These are phyloP conservation scores for Melaleuca alternifolia DNA, from an alignment of 345 rosid genomes.

Conservation along the genomic window DNA sequence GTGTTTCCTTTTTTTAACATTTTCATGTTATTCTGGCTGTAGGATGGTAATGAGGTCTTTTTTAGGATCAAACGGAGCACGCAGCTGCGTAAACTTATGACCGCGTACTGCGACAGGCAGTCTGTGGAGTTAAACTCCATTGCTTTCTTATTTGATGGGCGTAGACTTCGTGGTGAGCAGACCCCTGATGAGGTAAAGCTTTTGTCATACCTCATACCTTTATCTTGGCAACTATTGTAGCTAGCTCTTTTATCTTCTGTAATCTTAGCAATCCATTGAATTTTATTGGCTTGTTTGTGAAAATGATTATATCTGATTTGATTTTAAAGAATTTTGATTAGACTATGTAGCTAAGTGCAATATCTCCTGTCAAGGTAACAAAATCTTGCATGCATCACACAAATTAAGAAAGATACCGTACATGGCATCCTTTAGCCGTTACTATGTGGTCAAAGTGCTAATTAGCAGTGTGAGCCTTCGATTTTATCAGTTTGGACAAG, in stretches of 20 bases:
- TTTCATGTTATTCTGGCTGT: not conserved
- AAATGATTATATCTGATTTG: not conserved
- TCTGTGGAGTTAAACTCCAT: slow-evolving; percentile 68
- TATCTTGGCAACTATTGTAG: not conserved
- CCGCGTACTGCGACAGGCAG: slow-evolving; percentile 75
- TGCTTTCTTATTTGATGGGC: slow-evolving; percentile 86
- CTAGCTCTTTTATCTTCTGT: not conserved
- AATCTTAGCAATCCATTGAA: not conserved
- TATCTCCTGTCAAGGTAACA: too few relatives aligned
- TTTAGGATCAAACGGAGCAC: slow-evolving; percentile 83
- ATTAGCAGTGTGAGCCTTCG: not conserved
- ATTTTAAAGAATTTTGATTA: not conserved
- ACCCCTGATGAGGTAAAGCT: slow-evolving; percentile 80
- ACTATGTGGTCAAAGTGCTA: too few relatives aligned
- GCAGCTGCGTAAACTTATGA: slow-evolving; percentile 71
- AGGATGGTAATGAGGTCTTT: slow-evolving; percentile 94
- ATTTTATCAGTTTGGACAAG: not conserved
- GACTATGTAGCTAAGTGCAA: too few relatives aligned
- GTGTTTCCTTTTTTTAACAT: not conserved
- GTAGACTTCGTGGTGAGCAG: slow-evolving; percentile 76
- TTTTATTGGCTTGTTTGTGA: not conserved
- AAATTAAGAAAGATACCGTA: too few relatives aligned
- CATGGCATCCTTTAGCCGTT: too few relatives aligned
- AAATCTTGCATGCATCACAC: too few relatives aligned
- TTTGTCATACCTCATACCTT: not conserved